phyloP scores from a whole-genome alignment of 768 basidiomycete species.

The Leccinum ochraceum region DNA sequence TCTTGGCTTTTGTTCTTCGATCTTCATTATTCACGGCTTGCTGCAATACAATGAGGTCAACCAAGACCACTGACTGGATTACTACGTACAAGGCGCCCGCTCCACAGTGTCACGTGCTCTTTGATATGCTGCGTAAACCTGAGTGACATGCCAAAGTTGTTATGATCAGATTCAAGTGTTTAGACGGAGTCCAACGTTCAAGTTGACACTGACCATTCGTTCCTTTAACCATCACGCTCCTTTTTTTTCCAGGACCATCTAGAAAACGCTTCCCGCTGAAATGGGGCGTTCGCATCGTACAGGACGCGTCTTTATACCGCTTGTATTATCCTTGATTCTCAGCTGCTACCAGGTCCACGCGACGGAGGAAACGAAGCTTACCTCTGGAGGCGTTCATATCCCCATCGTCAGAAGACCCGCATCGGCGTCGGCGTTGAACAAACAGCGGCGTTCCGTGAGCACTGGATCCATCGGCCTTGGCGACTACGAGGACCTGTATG shows the following conservation, averaged over 20 bases:
- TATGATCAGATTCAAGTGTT: neutral
- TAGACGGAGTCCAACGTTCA: neutral
- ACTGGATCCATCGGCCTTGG: slow-evolving; percentile 54
- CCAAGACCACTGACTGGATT: neutral
- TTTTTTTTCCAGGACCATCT: neutral
- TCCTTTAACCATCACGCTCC: neutral
- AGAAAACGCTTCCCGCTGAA: neutral
- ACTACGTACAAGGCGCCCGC: neutral
- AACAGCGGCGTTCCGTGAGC: slow-evolving; percentile 12
- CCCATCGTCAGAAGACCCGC: slow-evolving; percentile 20
- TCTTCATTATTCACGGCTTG: neutral
- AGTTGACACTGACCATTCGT: neutral
- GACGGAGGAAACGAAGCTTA: slow-evolving; percentile 3
- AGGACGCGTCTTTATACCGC: slow-evolving; percentile 7
- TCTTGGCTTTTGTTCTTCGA: slow-evolving; percentile 1
- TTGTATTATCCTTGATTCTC: slow-evolving; percentile 7
- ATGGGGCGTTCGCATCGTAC: slow-evolving; percentile 15
- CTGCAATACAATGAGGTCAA: slow-evolving; percentile 1
- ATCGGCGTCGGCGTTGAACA: neutral
- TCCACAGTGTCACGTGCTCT: slow-evolving; percentile 13
- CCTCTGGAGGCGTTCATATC: slow-evolving; percentile 25
- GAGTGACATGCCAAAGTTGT: slow-evolving; percentile 4
- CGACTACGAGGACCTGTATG: slow-evolving; percentile 47
- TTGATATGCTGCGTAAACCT: neutral
- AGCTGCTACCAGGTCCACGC: neutral